phyloP scores from a whole-genome alignment of 768 basidiomycete species.

The Psilocybe subaeruginosa region DNA sequence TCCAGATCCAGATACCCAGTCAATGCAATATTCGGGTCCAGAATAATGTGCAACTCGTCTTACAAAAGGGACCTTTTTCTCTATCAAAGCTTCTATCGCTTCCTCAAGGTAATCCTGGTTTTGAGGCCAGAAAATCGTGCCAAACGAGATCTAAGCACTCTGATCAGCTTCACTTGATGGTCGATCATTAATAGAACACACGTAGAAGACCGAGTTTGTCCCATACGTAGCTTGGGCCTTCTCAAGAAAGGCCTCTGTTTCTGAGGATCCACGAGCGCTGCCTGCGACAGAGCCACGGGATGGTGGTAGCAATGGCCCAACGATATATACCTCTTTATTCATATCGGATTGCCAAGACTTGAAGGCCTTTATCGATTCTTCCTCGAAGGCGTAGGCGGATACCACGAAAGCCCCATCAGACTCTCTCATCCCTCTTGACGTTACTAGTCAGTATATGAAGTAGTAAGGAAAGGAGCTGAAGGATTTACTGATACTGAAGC shows the following conservation, averaged over 20 bases:
- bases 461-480: no score
- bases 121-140: conserved; percentile 8
- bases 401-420: conserved; percentile 7
- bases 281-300: conserved; percentile 1
- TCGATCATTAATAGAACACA: background rate
- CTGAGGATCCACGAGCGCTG: background rate
- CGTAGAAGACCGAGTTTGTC: conserved; percentile 6
- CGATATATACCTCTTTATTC: conserved; percentile 4
- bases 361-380: conserved; percentile 1
- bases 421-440: conserved; percentile 3
- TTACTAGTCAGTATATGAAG: background rate
- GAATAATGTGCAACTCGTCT: background rate
- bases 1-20: no score
- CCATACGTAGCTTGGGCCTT: background rate
- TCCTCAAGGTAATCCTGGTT: conserved; percentile 15
- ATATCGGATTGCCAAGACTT: conserved; percentile 7
- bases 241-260: conserved; percentile 5
- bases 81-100: conserved; percentile 9
- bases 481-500: background rate
- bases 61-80: conserved; percentile 15
- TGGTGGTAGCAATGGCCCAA: conserved; percentile 16
- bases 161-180: no score
- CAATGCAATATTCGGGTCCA: background rate
- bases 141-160: no score
- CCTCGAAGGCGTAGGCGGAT: conserved; percentile 5